These are phyloP conservation scores for Hortaea sp. DNA, from an alignment of 2,329 filamentous ascomycete genomes.

Conservation along the genomic window DNA sequence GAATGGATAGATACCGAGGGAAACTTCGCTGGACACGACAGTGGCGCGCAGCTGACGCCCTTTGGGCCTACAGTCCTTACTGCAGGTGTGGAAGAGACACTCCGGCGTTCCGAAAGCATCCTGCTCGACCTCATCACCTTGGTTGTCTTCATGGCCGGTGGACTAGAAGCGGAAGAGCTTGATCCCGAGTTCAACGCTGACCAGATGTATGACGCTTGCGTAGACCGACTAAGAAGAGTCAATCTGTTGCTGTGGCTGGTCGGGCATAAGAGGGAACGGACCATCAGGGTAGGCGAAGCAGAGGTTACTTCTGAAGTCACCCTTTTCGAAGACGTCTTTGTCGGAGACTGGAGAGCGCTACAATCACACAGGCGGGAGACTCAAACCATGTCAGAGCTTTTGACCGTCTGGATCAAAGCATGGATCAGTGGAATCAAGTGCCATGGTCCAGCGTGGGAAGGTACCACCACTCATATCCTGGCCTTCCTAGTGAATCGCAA, in stretches of 20 bases:
- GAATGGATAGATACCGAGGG: constrained; percentile 35
- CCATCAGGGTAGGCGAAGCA: neutral
- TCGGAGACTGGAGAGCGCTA: constrained; percentile 29
- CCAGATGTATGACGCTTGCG: constrained; percentile 57
- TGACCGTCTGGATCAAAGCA: constrained; percentile 38
- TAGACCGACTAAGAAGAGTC: constrained; percentile 61
- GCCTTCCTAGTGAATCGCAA: constrained; percentile 33
- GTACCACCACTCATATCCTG: constrained; percentile 29
- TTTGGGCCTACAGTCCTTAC: constrained; percentile 70
- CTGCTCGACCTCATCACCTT: constrained; percentile 76
- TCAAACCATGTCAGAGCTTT: constrained; percentile 15
- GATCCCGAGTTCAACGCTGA: constrained; percentile 52
- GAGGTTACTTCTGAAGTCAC: constrained; percentile 16
- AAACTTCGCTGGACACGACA: constrained; percentile 28
- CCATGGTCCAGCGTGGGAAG: constrained; percentile 26
- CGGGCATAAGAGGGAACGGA: constrained; percentile 9
- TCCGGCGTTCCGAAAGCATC: constrained; percentile 61
- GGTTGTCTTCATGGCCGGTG: constrained; percentile 75
- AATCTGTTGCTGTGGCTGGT: constrained; percentile 65
- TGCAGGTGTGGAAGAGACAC: constrained; percentile 67
- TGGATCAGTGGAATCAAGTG: constrained; percentile 34
- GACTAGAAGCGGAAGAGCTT: constrained; percentile 64
- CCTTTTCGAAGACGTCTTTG: constrained; percentile 30
- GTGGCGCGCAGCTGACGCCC: constrained; percentile 24
- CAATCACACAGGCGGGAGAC: neutral